Percentiles rank a stretch among this genome's conserved stretches.
Evolutionary conservation across 163 green algal genomes (phyloP).

Genomic region (Scenedesmus sp.): DNA sequence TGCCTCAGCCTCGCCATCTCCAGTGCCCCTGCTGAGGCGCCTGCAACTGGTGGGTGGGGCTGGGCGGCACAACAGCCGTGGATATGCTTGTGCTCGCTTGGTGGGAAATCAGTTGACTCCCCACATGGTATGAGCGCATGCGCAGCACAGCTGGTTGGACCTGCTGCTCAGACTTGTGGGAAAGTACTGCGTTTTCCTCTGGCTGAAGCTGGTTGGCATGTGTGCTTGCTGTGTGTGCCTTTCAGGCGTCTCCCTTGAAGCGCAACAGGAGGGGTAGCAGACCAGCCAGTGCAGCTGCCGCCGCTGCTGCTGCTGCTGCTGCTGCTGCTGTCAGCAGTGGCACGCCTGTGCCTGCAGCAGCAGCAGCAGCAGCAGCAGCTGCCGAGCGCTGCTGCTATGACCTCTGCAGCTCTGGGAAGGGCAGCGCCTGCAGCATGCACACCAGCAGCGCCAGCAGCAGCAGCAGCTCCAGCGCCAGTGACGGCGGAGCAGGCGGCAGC

Average conservation of each 20-base stretch:
- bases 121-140: background rate
- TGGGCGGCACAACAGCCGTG: too few species aligned
- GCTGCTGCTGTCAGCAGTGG: background rate
- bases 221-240: background rate
- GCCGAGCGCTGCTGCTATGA: background rate
- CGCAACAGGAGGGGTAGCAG: constrained; percentile 1
- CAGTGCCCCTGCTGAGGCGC: constrained; percentile 12
- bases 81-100: background rate
- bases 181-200: too few species aligned
- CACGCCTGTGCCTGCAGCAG: background rate
- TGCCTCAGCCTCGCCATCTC: background rate
- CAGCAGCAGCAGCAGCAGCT: background rate
- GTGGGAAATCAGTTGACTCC: background rate
- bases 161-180: too few species aligned
- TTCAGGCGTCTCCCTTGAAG: constrained; percentile 8
- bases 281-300: background rate
- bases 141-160: too few species aligned
- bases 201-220: background rate
- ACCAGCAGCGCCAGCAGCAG: background rate
- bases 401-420: background rate
- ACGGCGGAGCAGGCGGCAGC: background rate
- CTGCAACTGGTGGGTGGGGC: background rate
- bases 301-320: background rate
- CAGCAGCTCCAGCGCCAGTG: background rate
- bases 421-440: background rate